Conservation (phyloP, 495 filamentous ascomycete genomes). For the Hypoxylon fragiforme region DNA sequence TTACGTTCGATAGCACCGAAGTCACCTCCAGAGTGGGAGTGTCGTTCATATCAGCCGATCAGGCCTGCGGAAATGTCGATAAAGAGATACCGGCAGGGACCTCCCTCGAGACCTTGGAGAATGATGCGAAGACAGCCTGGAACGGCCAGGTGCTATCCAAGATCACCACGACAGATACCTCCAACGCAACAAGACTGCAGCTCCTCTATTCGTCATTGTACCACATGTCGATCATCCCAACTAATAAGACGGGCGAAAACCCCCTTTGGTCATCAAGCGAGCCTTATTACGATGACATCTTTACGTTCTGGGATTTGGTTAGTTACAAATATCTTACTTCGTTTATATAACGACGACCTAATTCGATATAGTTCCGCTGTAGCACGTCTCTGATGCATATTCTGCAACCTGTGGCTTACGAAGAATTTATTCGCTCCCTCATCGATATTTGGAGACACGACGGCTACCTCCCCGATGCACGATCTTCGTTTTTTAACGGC, state of each 20-base stretch:
- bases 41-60: conserved; percentile 66
- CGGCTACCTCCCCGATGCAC: conserved; percentile 65
- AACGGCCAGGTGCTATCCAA: conserved; percentile 64
- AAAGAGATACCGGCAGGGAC: conserved; percentile 59
- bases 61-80: conserved; percentile 64
- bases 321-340: background rate
- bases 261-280: conserved; percentile 66
- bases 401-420: conserved; percentile 63
- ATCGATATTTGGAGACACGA: conserved; percentile 73
- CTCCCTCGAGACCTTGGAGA: conserved; percentile 51
- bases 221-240: conserved; percentile 70
- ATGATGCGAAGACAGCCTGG: conserved; percentile 57
- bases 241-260: conserved; percentile 74
- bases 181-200: conserved; percentile 55
- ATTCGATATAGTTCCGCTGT: conserved; percentile 57
- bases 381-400: conserved; percentile 66
- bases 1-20: conserved; percentile 41
- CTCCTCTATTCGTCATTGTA: conserved; percentile 70
- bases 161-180: conserved; percentile 59
- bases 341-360: background rate
- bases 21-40: conserved; percentile 70
- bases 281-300: conserved; percentile 66
- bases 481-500: conserved; percentile 74
- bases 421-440: conserved; percentile 67
- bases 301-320: conserved; percentile 59